These are phyloP conservation scores for Mycena capillaripes DNA, from an alignment of 768 basidiomycete genomes.

Conservation along the genomic window DNA sequence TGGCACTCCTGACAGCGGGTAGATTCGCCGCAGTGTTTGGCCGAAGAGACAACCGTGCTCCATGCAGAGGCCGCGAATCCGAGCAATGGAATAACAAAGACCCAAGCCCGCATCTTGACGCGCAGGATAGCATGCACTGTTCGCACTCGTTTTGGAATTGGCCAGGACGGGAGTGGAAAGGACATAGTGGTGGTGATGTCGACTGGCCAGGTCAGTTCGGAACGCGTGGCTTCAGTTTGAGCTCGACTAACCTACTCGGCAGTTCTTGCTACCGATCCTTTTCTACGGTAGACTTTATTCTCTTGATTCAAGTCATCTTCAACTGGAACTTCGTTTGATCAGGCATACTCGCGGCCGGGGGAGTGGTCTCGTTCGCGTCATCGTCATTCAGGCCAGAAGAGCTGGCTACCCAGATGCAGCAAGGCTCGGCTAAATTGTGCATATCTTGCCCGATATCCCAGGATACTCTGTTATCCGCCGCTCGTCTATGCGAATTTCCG, in stretches of 20 bases:
- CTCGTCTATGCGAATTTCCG: slow-evolving; percentile 22
- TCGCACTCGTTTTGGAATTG: slow-evolving; percentile 28
- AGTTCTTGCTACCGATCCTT: slow-evolving; percentile 31
- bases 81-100: slow-evolving; percentile 25
- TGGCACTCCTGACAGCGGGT: no score
- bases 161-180: slow-evolving; percentile 22
- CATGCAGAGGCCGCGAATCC: slow-evolving; percentile 34
- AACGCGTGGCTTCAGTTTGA: background rate
- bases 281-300: slow-evolving; percentile 20
- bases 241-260: background rate
- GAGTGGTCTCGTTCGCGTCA: slow-evolving; percentile 27
- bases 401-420: slow-evolving; percentile 24
- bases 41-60: slow-evolving; percentile 22
- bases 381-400: slow-evolving; percentile 24
- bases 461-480: slow-evolving; percentile 8
- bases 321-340: no score
- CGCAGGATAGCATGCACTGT: slow-evolving; percentile 29
- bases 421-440: slow-evolving; percentile 29
- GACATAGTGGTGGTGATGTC: slow-evolving; percentile 32
- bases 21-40: background rate
- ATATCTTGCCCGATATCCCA: slow-evolving; percentile 21
- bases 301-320: no score
- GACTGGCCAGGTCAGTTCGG: slow-evolving; percentile 20
- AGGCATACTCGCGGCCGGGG: slow-evolving; percentile 29
- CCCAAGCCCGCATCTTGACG: slow-evolving; percentile 22